These are phyloP conservation scores for Ustilago sp. DNA, from an alignment of 1,284 basidiomycete genomes.

Conservation along the genomic window DNA sequence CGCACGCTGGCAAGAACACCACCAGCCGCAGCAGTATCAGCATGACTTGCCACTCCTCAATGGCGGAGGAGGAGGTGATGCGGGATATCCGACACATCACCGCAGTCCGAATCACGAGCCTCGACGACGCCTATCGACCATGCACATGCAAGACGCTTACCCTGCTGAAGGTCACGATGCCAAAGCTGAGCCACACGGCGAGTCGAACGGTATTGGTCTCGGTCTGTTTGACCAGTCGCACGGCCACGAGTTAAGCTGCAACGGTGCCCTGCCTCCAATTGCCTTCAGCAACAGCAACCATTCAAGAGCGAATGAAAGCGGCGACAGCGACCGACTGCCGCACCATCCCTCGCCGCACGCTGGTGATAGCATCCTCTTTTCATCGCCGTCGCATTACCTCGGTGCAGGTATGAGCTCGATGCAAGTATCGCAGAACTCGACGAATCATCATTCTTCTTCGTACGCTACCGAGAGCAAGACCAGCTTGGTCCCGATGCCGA, in stretches of 20 bases:
- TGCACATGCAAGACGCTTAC: slow-evolving; percentile 3
- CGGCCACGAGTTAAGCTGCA: background rate
- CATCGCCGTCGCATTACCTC: slow-evolving; percentile 13
- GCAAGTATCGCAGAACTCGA: slow-evolving; percentile 12
- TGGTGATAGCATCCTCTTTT: background rate
- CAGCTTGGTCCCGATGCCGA: slow-evolving; percentile 2
- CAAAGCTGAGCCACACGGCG: slow-evolving; percentile 8
- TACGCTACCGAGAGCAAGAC: slow-evolving; percentile 9
- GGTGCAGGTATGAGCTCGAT: slow-evolving; percentile 22
- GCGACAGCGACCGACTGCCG: slow-evolving; percentile 2
- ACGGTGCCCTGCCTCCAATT: slow-evolving; percentile 6
- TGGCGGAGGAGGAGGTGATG: slow-evolving; percentile 1
- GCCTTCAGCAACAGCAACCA: background rate
- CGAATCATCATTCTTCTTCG: background rate
- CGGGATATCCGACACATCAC: background rate
- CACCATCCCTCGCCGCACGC: slow-evolving; percentile 13
- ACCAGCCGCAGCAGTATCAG: slow-evolving; percentile 18
- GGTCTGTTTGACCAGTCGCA: slow-evolving; percentile 17
- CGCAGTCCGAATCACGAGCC: slow-evolving; percentile 20
- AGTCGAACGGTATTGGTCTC: slow-evolving; percentile 4
- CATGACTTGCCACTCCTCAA: slow-evolving; percentile 18
- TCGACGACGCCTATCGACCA: slow-evolving; percentile 21
- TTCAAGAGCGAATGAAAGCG: background rate
- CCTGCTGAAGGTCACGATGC: background rate
- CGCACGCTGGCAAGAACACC: slow-evolving; percentile 20